These are phyloP conservation scores for Plasmodium reichenowi DNA, from an alignment of 169 alveolate species.

Conservation along the genomic window DNA sequence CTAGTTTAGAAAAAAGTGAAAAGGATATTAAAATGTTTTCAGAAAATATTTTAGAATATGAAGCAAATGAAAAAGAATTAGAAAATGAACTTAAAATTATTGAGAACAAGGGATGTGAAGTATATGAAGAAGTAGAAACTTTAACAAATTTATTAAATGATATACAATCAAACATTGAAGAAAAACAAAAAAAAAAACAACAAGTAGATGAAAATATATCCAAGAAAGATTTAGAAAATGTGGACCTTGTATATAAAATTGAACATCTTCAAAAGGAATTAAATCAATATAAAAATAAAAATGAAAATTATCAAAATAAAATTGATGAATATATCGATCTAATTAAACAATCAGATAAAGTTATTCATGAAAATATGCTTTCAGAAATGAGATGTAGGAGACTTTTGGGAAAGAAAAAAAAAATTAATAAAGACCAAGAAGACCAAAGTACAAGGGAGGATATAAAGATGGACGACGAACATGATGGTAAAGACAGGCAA, in stretches of 20 bases:
- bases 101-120: slow-evolving; percentile 81
- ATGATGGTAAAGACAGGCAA: not conserved
- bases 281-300: slow-evolving; percentile 6
- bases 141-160: slow-evolving; percentile 8
- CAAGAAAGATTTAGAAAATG: slow-evolving; percentile 70
- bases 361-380: slow-evolving; percentile 19
- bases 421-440: not conserved
- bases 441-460: not conserved
- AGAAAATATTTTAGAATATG: slow-evolving; percentile 83
- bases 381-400: not conserved
- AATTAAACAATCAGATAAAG: slow-evolving; percentile 38
- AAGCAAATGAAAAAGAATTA: slow-evolving; percentile 78
- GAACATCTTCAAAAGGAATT: slow-evolving; percentile 45
- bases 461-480: not conserved
- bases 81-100: slow-evolving; percentile 82
- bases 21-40: slow-evolving; percentile 79
- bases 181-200: slow-evolving; percentile 63
- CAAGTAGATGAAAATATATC: slow-evolving; percentile 46
- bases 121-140: slow-evolving; percentile 29
- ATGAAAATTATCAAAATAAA: slow-evolving; percentile 14
- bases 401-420: not conserved
- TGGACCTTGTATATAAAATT: slow-evolving; percentile 51
- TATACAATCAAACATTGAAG: slow-evolving; percentile 30
- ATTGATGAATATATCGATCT: slow-evolving; percentile 25
- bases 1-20: slow-evolving; percentile 81